phyloP scores from a whole-genome alignment of 2,329 filamentous ascomycete genomes.

The Exophiala phaeomuriformis region DNA sequence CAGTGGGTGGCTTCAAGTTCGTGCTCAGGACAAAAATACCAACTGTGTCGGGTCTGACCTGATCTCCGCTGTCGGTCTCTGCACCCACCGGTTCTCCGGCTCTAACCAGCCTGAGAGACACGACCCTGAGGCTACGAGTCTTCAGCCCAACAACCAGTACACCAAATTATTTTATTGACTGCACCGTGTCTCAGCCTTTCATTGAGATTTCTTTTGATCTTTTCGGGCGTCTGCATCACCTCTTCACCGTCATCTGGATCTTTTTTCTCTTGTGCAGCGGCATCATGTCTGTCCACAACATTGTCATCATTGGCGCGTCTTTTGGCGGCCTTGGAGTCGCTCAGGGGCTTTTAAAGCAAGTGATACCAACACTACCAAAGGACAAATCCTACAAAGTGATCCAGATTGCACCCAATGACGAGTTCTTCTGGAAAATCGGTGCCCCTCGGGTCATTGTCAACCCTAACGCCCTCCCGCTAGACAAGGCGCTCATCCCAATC shows the following conservation, averaged over 20 bases:
- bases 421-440: slow-evolving; percentile 49
- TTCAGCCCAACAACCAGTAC: no score
- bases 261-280: background rate
- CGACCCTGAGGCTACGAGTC: no score
- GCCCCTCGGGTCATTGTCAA: slow-evolving; percentile 49
- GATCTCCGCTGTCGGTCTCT: background rate
- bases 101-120: background rate
- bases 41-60: background rate
- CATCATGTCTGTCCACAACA: slow-evolving; percentile 21
- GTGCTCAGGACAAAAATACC: background rate
- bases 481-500: slow-evolving; percentile 46
- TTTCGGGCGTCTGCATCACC: background rate
- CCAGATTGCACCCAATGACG: slow-evolving; percentile 47
- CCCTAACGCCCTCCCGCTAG: slow-evolving; percentile 40
- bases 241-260: background rate
- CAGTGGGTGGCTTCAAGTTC: no score
- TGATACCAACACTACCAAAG: slow-evolving; percentile 28
- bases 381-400: slow-evolving; percentile 45
- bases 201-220: background rate
- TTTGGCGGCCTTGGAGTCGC: slow-evolving; percentile 33
- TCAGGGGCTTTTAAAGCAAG: slow-evolving; percentile 34
- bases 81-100: no score
- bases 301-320: slow-evolving; percentile 37
- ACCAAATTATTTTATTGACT: background rate
- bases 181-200: background rate